Evolutionary conservation across 2,329 filamentous ascomycete species (phyloP).

Genomic region (Talaromyces rugulosus): DNA sequence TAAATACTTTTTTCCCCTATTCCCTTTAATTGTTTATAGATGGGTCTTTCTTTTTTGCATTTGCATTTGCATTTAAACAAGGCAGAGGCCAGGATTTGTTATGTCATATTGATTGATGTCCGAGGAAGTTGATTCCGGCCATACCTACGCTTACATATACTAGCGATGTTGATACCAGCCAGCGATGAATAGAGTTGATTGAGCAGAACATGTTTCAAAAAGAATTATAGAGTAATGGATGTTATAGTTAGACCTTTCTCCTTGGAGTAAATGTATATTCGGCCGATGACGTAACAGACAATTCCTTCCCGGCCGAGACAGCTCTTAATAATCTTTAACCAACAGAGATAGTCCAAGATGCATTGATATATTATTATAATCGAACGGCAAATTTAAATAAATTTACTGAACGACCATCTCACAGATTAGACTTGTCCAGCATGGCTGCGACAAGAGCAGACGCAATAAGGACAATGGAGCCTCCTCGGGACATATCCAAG

Average conservation of each 20-base stretch:
- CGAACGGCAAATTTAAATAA: too few relatives aligned
- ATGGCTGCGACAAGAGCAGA: too few relatives aligned
- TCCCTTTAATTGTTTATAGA: background rate
- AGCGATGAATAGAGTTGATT: background rate
- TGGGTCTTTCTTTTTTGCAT: background rate
- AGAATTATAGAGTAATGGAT: too few relatives aligned
- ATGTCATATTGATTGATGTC: background rate
- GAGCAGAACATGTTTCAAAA: background rate
- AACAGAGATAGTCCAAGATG: too few relatives aligned
- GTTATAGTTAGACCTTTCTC: background rate
- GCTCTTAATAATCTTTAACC: too few relatives aligned
- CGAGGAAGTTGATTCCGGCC: background rate
- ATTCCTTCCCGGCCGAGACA: background rate
- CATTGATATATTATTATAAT: too few relatives aligned
- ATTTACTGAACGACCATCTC: too few relatives aligned
- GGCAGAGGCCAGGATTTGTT: background rate
- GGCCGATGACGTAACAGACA: background rate
- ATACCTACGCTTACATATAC: background rate
- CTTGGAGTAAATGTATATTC: background rate
- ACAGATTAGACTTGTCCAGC: too few relatives aligned
- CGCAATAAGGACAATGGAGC: background rate
- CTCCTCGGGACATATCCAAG: conserved; percentile 14
- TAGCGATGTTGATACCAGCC: background rate
- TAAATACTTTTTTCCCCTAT: background rate
- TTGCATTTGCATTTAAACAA: background rate